Base-by-base conservation (phyloP, 164 flowering plant genomes). In the Nelumbo lutea region DNA sequence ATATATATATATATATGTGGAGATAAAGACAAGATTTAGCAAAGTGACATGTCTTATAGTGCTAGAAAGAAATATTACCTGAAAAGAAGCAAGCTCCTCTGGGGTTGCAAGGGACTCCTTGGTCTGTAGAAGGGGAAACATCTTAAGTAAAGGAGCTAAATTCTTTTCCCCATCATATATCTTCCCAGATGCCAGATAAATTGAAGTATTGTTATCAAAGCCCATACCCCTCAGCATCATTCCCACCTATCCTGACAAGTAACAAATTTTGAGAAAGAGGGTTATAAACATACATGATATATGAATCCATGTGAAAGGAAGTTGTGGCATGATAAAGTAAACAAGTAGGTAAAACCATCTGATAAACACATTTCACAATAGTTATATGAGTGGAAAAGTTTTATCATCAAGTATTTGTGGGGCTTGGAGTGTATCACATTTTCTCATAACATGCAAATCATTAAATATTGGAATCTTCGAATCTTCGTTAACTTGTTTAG, bases 201-300 rank as follows among this genome's bases (percentile, higher is more conserved):
- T 87, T 48, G 88, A 75, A 60, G 96, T 90, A 68, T 75, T 78
- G 78, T 86, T 87, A 59, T 72, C 81, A 68, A 90, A 90, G 62
- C 93, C 93, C 96, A 90, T 90, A 61, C 91, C 96, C 68, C 97
- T 88, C 6, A 90, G 89, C 90, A 90, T 86, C 97, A 90, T 80
- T 11, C 96, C 94, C 64, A 86, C 92, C 97, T 90, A 80, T 76
- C 70, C 77, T 81, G 83, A 83, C 85, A 83, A 72, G 38, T 62
- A 79, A 77, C 61, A 68, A 6, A 53, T 47, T 51, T 39, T 41
- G 6, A 45, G 48, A 74, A 42, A 38, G 75, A 47, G 64, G 55
- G 59, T 63, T 59, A 75, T 59, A 71, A 65, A 45, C 46, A 27
- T 56, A 15, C n/a, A 69, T 14, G 41, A 70, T 52, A 48, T 51